phyloP scores from a whole-genome alignment of 257 asterid species.

The Avicennia marina region DNA sequence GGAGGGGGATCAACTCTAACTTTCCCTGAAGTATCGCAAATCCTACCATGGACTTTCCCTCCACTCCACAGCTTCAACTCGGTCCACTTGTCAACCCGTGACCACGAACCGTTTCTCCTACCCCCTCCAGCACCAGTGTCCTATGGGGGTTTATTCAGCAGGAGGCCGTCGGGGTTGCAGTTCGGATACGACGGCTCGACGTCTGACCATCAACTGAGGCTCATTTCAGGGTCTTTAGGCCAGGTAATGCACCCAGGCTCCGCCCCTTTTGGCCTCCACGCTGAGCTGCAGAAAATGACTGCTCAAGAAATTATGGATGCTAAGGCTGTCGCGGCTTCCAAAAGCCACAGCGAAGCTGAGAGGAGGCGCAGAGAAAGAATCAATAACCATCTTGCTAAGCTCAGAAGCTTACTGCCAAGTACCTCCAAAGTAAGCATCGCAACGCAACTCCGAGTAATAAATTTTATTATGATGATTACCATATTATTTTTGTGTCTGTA shows the following conservation, averaged over 20 bases:
- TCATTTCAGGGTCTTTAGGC: conserved; percentile 36
- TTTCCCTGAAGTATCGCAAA: conserved; percentile 47
- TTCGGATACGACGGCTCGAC: conserved; percentile 42
- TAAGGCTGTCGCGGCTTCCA: conserved; percentile 88
- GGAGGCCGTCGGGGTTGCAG: conserved; percentile 34
- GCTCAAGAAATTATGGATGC: conserved; percentile 97
- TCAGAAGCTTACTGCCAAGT: conserved; percentile 81
- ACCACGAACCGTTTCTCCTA: conserved; percentile 59
- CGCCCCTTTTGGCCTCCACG: conserved; percentile 74
- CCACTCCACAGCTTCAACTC: conserved; percentile 32
- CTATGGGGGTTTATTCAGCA: conserved; percentile 42
- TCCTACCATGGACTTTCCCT: conserved; percentile 63
- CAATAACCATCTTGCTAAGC: conserved; percentile 82
- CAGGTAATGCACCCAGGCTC: conserved; percentile 44
- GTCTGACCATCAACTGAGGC: conserved; percentile 46
- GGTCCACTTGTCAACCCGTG: conserved; percentile 26
- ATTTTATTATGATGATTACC: not conserved
- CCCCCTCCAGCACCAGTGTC: conserved; percentile 48
- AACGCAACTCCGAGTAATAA: not conserved
- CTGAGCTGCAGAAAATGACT: conserved; percentile 83
- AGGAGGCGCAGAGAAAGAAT: conserved; percentile 88
- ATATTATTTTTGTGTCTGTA: not conserved
- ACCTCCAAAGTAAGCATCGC: conserved; percentile 78
- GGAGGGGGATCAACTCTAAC: conserved; percentile 34
- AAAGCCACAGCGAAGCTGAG: conserved; percentile 96